Evolutionary conservation across 768 basidiomycete species (phyloP).

Genomic region (Hygrocybe punicea): DNA sequence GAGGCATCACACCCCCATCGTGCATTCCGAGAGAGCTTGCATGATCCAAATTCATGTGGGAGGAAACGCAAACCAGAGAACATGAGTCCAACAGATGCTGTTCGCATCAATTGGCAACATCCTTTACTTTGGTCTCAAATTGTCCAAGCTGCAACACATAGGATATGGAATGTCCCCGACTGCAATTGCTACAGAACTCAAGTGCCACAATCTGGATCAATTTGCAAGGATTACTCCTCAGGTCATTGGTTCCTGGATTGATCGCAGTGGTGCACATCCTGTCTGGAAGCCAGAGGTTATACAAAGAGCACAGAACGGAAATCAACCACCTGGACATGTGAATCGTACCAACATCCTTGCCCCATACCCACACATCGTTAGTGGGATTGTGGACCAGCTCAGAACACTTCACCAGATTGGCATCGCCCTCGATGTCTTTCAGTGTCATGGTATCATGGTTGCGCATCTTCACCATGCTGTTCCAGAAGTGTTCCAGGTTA

Average conservation of each 20-base stretch:
- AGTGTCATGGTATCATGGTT: slow-evolving; percentile 24
- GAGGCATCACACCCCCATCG: slow-evolving; percentile 11
- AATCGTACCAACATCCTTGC: not conserved
- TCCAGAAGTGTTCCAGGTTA: slow-evolving; percentile 8
- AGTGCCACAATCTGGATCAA: not conserved
- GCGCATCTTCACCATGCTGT: slow-evolving; percentile 9
- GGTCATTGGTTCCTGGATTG: slow-evolving; percentile 12
- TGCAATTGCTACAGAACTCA: not conserved
- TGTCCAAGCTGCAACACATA: not conserved
- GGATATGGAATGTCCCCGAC: not conserved
- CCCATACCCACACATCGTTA: slow-evolving; percentile 8
- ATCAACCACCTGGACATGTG: not conserved
- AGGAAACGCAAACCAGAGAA: slow-evolving; percentile 7
- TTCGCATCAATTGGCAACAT: slow-evolving; percentile 4
- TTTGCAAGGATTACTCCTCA: slow-evolving; percentile 5
- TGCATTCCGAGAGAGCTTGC: slow-evolving; percentile 6
- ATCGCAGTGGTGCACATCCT: not conserved
- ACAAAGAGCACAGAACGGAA: not conserved
- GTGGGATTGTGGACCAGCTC: slow-evolving; percentile 14
- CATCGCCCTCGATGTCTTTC: slow-evolving; percentile 13
- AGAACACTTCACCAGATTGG: slow-evolving; percentile 14
- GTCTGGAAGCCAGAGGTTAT: not conserved
- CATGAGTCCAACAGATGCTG: not conserved
- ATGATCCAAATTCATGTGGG: not conserved
- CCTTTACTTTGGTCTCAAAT: slow-evolving; percentile 9